Percentiles rank a stretch among this genome's conserved stretches.
phyloP scores from a whole-genome alignment of 2,329 filamentous ascomycete species.

The Magnaporthiopsis poae region DNA sequence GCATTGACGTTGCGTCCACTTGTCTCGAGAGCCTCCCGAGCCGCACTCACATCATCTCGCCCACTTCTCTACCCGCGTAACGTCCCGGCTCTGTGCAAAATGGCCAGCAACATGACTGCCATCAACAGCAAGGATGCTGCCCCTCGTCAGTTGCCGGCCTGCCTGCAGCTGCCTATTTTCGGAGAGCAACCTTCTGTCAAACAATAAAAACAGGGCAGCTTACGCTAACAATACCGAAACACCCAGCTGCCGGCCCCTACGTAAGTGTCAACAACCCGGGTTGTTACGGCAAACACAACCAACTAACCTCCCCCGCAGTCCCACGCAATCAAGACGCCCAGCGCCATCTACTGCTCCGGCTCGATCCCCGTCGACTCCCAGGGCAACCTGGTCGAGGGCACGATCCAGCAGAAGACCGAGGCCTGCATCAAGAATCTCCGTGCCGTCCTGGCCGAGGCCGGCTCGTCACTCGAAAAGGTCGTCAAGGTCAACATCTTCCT shows the following conservation, averaged over 20 bases:
- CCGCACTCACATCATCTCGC: neutral
- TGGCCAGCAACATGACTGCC: constrained; percentile 37
- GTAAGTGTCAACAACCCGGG: constrained; percentile 31
- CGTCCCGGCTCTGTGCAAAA: constrained; percentile 18
- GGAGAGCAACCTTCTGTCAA: neutral
- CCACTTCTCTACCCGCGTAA: neutral
- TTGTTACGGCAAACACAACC: neutral
- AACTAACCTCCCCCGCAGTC: constrained; percentile 18
- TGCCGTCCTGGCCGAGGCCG: constrained; percentile 73
- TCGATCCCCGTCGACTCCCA: constrained; percentile 57
- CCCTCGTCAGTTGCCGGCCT: constrained; percentile 35
- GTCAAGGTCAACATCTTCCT: constrained; percentile 92
- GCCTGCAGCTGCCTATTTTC: neutral
- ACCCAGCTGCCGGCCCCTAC: constrained; percentile 51
- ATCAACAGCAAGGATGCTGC: constrained; percentile 51
- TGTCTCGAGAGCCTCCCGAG: neutral
- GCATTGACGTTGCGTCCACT: neutral
- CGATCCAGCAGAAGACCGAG: constrained; percentile 53
- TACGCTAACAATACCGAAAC: neutral
- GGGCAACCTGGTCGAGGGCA: constrained; percentile 47
- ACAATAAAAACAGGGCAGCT: neutral
- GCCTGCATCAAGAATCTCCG: constrained; percentile 66
- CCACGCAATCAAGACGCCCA: constrained; percentile 56
- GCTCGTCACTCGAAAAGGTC: constrained; percentile 66
- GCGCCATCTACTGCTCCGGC: constrained; percentile 57